A percentile compares a stretch with the other conserved stretches of the same genome.
phyloP scores from a whole-genome alignment of 257 asterid species.

The Salvia miltiorrhiza region DNA sequence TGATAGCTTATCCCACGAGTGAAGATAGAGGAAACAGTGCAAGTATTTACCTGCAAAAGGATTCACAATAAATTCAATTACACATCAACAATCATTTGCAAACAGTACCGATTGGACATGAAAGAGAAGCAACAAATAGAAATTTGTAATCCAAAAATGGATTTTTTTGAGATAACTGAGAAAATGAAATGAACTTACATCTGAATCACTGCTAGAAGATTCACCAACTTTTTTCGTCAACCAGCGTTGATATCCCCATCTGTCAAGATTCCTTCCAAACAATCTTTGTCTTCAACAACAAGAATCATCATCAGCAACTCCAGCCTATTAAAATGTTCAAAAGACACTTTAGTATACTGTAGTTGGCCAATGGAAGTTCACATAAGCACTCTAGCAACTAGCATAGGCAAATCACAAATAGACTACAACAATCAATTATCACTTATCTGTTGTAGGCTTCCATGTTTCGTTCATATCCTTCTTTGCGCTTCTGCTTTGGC shows the following conservation, averaged over 20 bases:
- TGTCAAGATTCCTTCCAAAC: constrained; percentile 83
- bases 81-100: not conserved
- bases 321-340: constrained; percentile 31
- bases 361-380: not conserved
- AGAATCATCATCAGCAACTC: constrained; percentile 58
- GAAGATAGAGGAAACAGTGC: constrained; percentile 72
- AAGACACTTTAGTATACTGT: not conserved
- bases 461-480: constrained; percentile 50
- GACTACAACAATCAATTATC: constrained; percentile 28
- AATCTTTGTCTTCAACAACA: constrained; percentile 68
- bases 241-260: constrained; percentile 71
- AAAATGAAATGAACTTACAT: constrained; percentile 46
- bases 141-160: not conserved
- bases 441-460: constrained; percentile 59
- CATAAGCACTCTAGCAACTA: not conserved
- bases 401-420: not conserved
- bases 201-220: constrained; percentile 44
- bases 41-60: constrained; percentile 49
- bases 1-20: constrained; percentile 75
- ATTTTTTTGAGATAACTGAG: not conserved
- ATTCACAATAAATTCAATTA: not conserved
- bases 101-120: not conserved
- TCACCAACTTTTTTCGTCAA: constrained; percentile 42
- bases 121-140: constrained; percentile 15
- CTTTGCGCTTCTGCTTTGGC: constrained; percentile 56